Evolutionary conservation across 345 rosid species (phyloP), one percentile per base, ranked within the genome.

Genomic region (Eucalyptus globulus): DNA sequence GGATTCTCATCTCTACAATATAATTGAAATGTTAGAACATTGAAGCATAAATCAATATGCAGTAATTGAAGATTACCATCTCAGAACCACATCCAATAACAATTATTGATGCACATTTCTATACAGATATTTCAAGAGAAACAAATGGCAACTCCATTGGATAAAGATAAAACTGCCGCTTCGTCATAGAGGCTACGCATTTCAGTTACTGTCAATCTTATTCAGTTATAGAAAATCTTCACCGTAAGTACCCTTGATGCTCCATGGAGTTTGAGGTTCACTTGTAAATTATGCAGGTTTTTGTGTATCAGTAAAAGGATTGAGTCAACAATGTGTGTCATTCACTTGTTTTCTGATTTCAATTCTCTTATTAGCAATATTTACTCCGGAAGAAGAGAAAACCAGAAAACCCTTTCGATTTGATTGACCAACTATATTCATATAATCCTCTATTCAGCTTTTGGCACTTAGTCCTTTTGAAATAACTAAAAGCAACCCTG

Each of bases 1-100:
- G 92, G 92, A 89, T 91, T 90, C 43, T 91, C 93, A 86, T 86
- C 91, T 88, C 97, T 95, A 96, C 95, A 94, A 86, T 31, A 72
- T 17, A 86, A 67, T 22, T 49, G n/a, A 89, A 86, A 88, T 47
- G 88, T 50, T 34, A 49, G 88, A 87, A 62, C 87, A 91, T 87
- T 60, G 67, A 89, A 91, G 87, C 69, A 89, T 87, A 49, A 53
- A 62, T 72, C 50, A 89, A 62, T 88, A 43, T 88, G 56, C n/a
- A 91, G 67, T 58, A 56, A 92, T 43, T 43, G 89, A 88, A 86
- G 80, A 88, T 24, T 72, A 72, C 54, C 62, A 31, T 47, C 83
- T 72, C 45, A 54, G 43, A 87, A 44, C 49, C 45, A 87, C 60
- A 87, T 58, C 49, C 31, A 40, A 16, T 87, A 34, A 87, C 60